Base-by-base conservation (phyloP, 2,329 filamentous ascomycete species). In the Exserohilum turcica region DNA sequence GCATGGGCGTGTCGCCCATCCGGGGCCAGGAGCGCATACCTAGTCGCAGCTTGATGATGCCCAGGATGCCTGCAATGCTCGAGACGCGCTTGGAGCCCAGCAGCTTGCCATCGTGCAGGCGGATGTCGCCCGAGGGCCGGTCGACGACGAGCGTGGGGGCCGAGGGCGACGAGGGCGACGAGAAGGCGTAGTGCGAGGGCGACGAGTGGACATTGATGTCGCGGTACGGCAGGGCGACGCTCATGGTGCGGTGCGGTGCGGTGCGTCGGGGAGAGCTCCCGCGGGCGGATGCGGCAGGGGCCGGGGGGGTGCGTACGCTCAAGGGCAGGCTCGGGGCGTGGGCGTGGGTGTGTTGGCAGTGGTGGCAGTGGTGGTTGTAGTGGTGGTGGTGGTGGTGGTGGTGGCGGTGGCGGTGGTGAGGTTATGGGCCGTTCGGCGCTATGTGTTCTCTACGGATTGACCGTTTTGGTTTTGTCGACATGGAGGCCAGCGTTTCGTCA, bases 181-280 rank as follows among this genome's bases (percentile, higher is more conserved):
- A 92, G 77, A 99, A 99, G 67, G 92, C 91, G 81, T 99, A 99
- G 73, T 94, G 89, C 67, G 93, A 91, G 67, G 90, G 83, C 46
- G 93, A 92, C 62, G 92, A 90, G 77, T 96, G 92, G 75, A 99
- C 86, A 76, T 97, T 99, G 80, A 97, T 95, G 80, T 99, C 94
- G 73, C 93, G 86, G 78, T 92, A 99, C 18, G 93, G 94, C 50
- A 88, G 79, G 48, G 78, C 74, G 50, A 76, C 74, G 60, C 78
- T 78, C 82, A 83, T 85, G 54, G 52, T 45, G 51, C n/a, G 33
- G 51, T 8, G 33, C n/a, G 15, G 10, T 18, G 10, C 18, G 24
- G 15, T 8, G 24, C 7, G 50, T 16, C 21, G 43, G 38, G 24
- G 27, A 12, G 38, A 45, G 36, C 24, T 40, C 18, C 21, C 18